Evolutionary conservation across 2,329 filamentous ascomycete genomes (phyloP), one percentile per base, ranked within the genome.

Genomic region (Westerdykella aurantiaca): DNA sequence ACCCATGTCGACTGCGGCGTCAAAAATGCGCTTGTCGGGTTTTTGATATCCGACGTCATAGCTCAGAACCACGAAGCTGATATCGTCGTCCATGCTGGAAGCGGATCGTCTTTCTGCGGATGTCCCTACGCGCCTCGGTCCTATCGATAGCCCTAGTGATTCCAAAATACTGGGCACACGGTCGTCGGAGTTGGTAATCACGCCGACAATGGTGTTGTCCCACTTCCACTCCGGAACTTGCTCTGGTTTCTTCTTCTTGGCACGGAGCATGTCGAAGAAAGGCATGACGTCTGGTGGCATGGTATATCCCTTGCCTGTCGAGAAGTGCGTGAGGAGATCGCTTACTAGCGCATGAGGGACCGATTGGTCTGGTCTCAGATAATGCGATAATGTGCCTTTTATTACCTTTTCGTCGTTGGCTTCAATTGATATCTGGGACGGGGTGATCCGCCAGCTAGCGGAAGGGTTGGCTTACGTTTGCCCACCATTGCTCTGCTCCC

Each of bases 131-230:
- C 54, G 49, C 14, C 52, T 48, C 9, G 56, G 42, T 1, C 53
- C 70, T 2, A 82, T 67, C 2, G 56, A 60, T 22, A 84, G 52
- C 1, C 76, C 78, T 4, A 83, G 63, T 0, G 77, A 78, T 0
- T 69, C 61, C 4, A 84, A 60, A 17, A 83, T 71, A 21, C 61
- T 61, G 0, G 74, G 72, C 0, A 82, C 76, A n/a, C 80, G 70
- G 55, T 78, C 72, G 51, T 85, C 81, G 0, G 80, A 83, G 56
- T 84, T 84, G 10, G 79, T 80, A 40, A 84, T 72, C 5, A 83
- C 68, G 21, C 80, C 80, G 5, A 81, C 64, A 1, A 79, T 64
- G 4, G 74, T 68, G 11, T 57, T 60, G 12, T 65, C 52, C 55
- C 71, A 72, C 5, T 45, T 57, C 66, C 67, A 70, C 6, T 35